Evolutionary conservation across 2,329 filamentous ascomycete genomes (phyloP), one percentile per base, ranked within the genome.

Genomic region (Epichloe baconii): DNA sequence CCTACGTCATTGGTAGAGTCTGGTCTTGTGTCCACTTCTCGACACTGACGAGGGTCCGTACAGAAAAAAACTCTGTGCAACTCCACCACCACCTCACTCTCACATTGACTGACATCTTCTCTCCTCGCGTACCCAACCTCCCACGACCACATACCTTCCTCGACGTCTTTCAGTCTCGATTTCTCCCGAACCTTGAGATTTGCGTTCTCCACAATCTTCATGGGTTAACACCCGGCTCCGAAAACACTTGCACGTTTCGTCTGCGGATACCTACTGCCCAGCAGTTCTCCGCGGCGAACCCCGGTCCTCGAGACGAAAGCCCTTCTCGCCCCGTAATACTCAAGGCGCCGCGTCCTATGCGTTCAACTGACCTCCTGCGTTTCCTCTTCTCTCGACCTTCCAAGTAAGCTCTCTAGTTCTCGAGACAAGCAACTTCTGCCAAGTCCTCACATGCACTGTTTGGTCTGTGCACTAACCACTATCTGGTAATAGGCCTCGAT

Each of bases 331-430:
- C 38, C 42, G 23, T 3, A 23, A 19, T 17, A 42, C 41, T 38
- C 23, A 5, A 35, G 38, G 44, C 37, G 41, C 41, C 31, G 34
- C 52, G 36, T 80, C 87, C 82, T 83, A 95, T 95, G 89, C 90
- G 82, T 85, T 84, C 79, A 70, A 86, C 84, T 74, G 87, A 94
- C 72, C 82, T 94, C 66, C 81, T 95, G 67, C 86, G 88, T 74
- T 93, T 94, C 76, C 82, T 95, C 63, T 94, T 88, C 68, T 93
- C 65, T 41, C 66, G 93, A 78, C 88, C 88, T 67, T 87, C 88
- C 71, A 95, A 95, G 89, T 95, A 73, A 67, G 86, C 74, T 31
- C 17, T 31, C 8, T 4, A 10, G 31, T 10, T 31, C 31, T 31
- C 31, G 31, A 31, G 31, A 11, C 31, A 31, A 31, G 31, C 31